Percentiles rank a stretch among this genome's conserved stretches.
Evolutionary conservation across 768 basidiomycete species (phyloP).

Genomic region (Porphyrellus cyaneotinctus): DNA sequence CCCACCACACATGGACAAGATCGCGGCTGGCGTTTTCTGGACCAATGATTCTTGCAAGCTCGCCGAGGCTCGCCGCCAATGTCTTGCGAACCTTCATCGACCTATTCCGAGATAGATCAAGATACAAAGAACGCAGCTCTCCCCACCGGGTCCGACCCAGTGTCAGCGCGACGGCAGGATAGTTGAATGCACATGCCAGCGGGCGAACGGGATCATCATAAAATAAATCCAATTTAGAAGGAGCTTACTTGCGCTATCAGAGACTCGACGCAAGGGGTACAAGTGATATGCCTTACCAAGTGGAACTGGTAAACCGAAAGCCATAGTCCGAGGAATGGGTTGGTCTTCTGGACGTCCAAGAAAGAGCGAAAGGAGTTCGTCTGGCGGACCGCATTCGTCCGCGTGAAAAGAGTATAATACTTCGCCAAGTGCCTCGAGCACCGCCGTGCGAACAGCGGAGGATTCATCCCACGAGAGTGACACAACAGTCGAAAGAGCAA

Average conservation of each 20-base stretch:
- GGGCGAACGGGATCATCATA: conserved; percentile 67
- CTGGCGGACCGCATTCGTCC: conserved; percentile 59
- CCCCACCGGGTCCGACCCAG: conserved; percentile 74
- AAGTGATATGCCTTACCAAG: conserved; percentile 17
- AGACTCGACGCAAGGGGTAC: background rate
- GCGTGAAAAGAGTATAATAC: conserved; percentile 79
- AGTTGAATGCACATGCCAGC: conserved; percentile 83
- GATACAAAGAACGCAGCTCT: conserved; percentile 66
- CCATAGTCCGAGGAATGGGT: conserved; percentile 30
- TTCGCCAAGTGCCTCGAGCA: conserved; percentile 86
- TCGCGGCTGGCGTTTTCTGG: conserved; percentile 61
- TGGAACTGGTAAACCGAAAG: conserved; percentile 3
- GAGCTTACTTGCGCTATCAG: conserved; percentile 16
- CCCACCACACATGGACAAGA: conserved; percentile 69
- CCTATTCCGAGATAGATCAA: conserved; percentile 56
- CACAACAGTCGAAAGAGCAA: conserved; percentile 64
- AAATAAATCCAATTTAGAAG: conserved; percentile 40
- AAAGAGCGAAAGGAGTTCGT: conserved; percentile 71
- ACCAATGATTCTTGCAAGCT: conserved; percentile 83
- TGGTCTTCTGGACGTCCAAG: conserved; percentile 53
- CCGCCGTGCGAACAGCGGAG: conserved; percentile 68
- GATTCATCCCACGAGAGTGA: conserved; percentile 62
- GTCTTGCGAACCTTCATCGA: conserved; percentile 67
- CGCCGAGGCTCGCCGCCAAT: conserved; percentile 84
- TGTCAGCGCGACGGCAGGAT: conserved; percentile 84